Evolutionary conservation across 345 rosid species (phyloP).

Genomic region (Brassica juncea): DNA sequence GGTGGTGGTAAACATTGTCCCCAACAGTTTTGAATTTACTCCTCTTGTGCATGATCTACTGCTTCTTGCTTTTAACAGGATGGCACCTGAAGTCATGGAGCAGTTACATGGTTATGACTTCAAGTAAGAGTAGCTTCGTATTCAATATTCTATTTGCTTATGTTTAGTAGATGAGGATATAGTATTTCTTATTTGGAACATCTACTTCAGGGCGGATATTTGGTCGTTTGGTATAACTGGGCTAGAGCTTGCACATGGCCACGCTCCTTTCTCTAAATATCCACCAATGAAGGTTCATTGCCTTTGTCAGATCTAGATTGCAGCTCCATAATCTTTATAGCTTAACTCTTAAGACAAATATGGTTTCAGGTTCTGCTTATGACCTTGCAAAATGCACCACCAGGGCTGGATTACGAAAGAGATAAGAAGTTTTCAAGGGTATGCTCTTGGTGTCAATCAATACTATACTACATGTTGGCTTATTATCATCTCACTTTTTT

Average conservation of each 20-base stretch:
- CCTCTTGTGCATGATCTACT: slow-evolving; percentile 7
- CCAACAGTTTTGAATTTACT: background rate
- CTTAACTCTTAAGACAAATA: slow-evolving; percentile 37
- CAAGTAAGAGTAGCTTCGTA: slow-evolving; percentile 56
- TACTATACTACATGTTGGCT: slow-evolving; percentile 2
- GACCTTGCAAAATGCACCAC: slow-evolving; percentile 99
- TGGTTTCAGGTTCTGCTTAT: slow-evolving; percentile 84
- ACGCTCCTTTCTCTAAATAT: slow-evolving; percentile 98
- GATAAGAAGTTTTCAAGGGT: slow-evolving; percentile 96
- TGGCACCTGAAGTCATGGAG: slow-evolving; percentile 99
- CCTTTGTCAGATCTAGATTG: slow-evolving; percentile 6
- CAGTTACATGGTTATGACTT: slow-evolving; percentile 97
- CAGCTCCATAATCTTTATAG: slow-evolving; percentile 13
- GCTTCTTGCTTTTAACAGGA: slow-evolving; percentile 54
- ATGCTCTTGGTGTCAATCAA: slow-evolving; percentile 23
- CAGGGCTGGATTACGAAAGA: slow-evolving; percentile 94
- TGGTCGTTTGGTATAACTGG: slow-evolving; percentile 99
- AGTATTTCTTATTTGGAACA: slow-evolving; percentile 37
- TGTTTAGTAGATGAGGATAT: slow-evolving; percentile 5
- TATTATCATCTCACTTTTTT: slow-evolving; percentile 1
- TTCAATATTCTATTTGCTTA: slow-evolving; percentile 9
- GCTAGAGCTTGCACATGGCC: slow-evolving; percentile 99
- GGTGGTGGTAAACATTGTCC: background rate
- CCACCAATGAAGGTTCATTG: slow-evolving; percentile 94
- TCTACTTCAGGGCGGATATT: slow-evolving; percentile 82